phyloP scores from a whole-genome alignment of 768 basidiomycete genomes.

The Lactifluus volemus region DNA sequence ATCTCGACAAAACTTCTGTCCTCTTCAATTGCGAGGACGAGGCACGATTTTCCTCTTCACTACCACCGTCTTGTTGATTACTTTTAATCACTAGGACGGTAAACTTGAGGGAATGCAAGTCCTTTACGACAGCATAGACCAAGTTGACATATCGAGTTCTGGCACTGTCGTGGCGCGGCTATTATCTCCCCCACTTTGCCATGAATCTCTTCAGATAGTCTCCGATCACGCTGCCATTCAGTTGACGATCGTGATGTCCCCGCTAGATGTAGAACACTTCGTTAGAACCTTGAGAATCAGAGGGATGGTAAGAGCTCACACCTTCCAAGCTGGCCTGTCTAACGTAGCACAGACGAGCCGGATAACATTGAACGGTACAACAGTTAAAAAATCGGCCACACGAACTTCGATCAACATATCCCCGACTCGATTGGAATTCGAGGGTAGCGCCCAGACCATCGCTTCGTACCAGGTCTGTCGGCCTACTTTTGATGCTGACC shows the following conservation, averaged over 20 bases:
- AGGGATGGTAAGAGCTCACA: conserved; percentile 1
- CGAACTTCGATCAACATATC: conserved; percentile 12
- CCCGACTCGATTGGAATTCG: conserved; percentile 18
- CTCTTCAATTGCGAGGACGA: conserved; percentile 17
- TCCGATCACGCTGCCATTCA: neutral
- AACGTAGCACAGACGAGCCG: neutral
- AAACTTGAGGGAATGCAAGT: conserved; percentile 15
- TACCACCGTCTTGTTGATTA: neutral
- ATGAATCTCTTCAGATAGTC: conserved; percentile 2
- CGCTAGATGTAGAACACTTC: conserved; percentile 1
- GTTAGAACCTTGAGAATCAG: conserved; percentile 2
- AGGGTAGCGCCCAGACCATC: neutral
- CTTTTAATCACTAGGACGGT: conserved; percentile 4
- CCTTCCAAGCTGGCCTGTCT: neutral
- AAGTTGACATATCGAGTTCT: conserved; percentile 7
- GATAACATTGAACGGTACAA: conserved; percentile 10
- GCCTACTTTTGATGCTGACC: conserved; percentile 8
- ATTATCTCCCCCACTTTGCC: conserved; percentile 1
- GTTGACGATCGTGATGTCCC: conserved; percentile 2
- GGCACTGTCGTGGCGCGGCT: neutral
- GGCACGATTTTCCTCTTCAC: neutral
- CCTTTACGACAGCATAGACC: conserved; percentile 1
- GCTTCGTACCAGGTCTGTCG: conserved; percentile 16
- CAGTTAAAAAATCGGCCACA: neutral
- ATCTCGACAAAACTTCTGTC: conserved; percentile 14